Evolutionary conservation across 306 rosid species (phyloP).

Genomic region (Carpinus viminea): DNA sequence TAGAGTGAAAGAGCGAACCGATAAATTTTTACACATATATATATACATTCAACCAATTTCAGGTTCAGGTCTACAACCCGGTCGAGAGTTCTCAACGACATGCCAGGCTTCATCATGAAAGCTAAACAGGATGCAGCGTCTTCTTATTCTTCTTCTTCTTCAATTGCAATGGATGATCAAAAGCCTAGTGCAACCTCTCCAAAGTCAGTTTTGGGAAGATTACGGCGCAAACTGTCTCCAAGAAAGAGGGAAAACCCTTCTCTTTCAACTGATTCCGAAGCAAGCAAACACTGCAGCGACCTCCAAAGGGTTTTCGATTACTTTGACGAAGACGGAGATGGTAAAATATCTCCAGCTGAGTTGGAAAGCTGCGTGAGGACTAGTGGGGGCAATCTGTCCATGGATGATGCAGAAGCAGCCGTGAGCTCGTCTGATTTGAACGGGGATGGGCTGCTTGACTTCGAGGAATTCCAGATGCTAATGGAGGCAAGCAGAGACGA

Average conservation of each 20-base stretch:
- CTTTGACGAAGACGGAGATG: slow-evolving; percentile 38
- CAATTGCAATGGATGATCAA: neutral
- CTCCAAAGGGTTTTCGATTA: slow-evolving; percentile 21
- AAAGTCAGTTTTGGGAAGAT: slow-evolving; percentile 7
- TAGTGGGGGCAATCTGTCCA: slow-evolving; percentile 25
- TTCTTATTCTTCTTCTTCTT: neutral
- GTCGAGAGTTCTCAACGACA: neutral
- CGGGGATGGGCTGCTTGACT: slow-evolving; percentile 38
- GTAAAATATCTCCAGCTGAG: slow-evolving; percentile 40
- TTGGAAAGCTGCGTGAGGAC: slow-evolving; percentile 31
- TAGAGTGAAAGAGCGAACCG: neutral
- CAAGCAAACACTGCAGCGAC: slow-evolving; percentile 14
- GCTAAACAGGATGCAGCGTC: neutral
- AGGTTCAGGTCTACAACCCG: neutral
- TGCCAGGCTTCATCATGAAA: neutral
- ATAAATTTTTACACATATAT: too few relatives aligned
- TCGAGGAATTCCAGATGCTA: slow-evolving; percentile 35
- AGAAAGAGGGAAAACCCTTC: neutral
- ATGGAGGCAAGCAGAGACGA: slow-evolving; percentile 25
- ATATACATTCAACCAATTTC: neutral
- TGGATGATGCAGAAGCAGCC: slow-evolving; percentile 32
- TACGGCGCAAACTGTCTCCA: slow-evolving; percentile 7
- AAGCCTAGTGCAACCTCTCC: neutral
- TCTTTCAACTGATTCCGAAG: neutral
- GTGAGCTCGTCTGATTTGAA: slow-evolving; percentile 29